Conservation (phyloP, 176 grass and related monocot genomes). For the Hyparrhenia diplandra region DNA sequence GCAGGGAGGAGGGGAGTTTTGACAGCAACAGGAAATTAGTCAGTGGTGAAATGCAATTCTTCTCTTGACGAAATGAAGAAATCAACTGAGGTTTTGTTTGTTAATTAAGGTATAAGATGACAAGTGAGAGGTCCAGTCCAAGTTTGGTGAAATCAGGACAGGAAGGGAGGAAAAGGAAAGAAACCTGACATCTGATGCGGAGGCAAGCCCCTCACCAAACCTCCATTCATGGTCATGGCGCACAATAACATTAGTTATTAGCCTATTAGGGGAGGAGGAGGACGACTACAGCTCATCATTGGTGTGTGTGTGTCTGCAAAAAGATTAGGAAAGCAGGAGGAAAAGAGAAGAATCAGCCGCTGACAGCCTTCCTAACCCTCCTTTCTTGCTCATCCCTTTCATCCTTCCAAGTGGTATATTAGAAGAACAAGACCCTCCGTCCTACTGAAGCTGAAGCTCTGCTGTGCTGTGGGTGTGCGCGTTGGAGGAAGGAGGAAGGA, state of each 20-base stretch:
- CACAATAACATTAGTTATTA: constrained; percentile 2
- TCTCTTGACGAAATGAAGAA: not conserved
- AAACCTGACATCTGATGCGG: constrained; percentile 31
- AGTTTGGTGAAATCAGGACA: constrained; percentile 22
- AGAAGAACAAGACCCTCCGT: constrained; percentile 16
- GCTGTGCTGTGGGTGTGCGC: not conserved
- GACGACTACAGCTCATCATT: constrained; percentile 43
- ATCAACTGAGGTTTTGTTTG: constrained; percentile 13
- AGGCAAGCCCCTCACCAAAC: constrained; percentile 42
- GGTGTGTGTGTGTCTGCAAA: constrained; percentile 14
- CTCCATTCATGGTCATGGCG: constrained; percentile 9
- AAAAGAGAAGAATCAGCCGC: constrained; percentile 23
- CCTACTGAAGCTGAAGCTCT: not conserved
- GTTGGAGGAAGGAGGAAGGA: constrained; percentile 37
- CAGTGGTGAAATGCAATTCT: not conserved
- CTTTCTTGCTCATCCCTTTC: not conserved
- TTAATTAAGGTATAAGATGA: not conserved
- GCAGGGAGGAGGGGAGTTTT: too few species aligned
- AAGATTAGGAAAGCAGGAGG: constrained; percentile 28
- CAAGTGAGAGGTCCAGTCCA: constrained; percentile 53
- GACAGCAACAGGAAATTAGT: not conserved
- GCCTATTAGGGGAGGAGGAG: not conserved
- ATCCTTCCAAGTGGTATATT: not conserved
- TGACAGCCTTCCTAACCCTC: constrained; percentile 35
- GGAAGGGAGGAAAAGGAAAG: constrained; percentile 8